Conservation (phyloP, 495 filamentous ascomycete genomes). For the Neurospora terricola region DNA sequence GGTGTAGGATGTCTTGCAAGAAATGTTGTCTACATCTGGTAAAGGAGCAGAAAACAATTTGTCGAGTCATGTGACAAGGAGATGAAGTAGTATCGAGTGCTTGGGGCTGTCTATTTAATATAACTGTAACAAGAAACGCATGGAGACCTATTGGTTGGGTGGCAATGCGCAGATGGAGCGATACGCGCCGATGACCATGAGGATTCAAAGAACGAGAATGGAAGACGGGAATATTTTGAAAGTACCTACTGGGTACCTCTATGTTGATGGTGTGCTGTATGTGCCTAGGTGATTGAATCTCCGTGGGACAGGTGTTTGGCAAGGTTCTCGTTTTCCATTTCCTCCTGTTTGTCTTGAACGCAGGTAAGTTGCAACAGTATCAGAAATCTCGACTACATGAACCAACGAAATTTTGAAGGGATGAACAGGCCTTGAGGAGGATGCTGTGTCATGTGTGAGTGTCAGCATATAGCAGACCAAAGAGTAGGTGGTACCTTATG, state of each 20-base stretch:
- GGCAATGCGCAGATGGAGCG: neutral
- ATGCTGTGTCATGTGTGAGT: fast-evolving
- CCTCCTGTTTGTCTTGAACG: neutral
- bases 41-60: too few relatives aligned
- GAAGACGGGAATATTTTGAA: too few relatives aligned
- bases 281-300: too few relatives aligned
- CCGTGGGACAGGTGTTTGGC: neutral
- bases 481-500: too few relatives aligned
- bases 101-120: neutral
- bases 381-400: neutral
- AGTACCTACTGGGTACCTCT: neutral
- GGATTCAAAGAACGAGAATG: too few relatives aligned
- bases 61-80: neutral
- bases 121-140: neutral
- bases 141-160: neutral
- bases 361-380: neutral
- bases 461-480: neutral
- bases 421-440: neutral
- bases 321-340: neutral
- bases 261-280: neutral
- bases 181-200: too few relatives aligned
- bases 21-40: neutral
- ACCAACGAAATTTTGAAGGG: neutral
- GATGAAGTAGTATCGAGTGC: neutral
- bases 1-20: neutral